Evolutionary conservation across 2,329 filamentous ascomycete genomes (phyloP).

Genomic region (Venturia asperata): DNA sequence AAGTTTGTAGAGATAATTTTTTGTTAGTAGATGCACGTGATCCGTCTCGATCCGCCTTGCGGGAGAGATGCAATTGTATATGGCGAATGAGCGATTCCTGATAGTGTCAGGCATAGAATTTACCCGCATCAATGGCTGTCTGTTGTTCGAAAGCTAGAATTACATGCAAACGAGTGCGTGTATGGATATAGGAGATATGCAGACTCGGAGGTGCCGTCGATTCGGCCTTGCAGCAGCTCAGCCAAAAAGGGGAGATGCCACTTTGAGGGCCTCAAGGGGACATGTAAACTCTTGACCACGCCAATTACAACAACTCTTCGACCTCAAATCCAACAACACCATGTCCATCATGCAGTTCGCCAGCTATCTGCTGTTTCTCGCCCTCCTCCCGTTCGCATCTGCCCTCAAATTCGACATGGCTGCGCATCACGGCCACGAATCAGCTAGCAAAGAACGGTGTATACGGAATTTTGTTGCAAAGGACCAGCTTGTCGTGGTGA

Average conservation of each 20-base stretch:
- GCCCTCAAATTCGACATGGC: slow-evolving; percentile 92
- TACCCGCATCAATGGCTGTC: no score
- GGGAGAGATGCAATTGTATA: background rate
- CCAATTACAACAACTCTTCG: background rate
- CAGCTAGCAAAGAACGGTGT: slow-evolving; percentile 68
- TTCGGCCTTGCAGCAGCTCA: background rate
- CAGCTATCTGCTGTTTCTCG: slow-evolving; percentile 34
- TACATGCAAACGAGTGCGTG: no score
- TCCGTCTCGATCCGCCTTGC: background rate
- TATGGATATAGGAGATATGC: no score
- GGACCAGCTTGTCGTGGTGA: slow-evolving; percentile 93
- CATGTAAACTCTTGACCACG: background rate
- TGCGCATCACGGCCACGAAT: slow-evolving; percentile 58
- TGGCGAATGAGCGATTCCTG: no score
- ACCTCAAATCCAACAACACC: background rate
- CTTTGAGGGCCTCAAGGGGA: background rate
- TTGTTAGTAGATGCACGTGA: background rate
- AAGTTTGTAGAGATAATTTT: background rate
- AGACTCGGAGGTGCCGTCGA: background rate
- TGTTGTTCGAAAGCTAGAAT: no score
- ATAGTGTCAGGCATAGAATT: no score
- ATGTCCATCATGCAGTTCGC: slow-evolving; percentile 23
- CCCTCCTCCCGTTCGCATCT: slow-evolving; percentile 37
- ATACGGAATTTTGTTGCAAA: slow-evolving; percentile 91
- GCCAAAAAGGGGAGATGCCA: slow-evolving; percentile 2